Evolutionary conservation across 2,329 filamentous ascomycete genomes (phyloP).

Genomic region (Fusarium haematococcum): DNA sequence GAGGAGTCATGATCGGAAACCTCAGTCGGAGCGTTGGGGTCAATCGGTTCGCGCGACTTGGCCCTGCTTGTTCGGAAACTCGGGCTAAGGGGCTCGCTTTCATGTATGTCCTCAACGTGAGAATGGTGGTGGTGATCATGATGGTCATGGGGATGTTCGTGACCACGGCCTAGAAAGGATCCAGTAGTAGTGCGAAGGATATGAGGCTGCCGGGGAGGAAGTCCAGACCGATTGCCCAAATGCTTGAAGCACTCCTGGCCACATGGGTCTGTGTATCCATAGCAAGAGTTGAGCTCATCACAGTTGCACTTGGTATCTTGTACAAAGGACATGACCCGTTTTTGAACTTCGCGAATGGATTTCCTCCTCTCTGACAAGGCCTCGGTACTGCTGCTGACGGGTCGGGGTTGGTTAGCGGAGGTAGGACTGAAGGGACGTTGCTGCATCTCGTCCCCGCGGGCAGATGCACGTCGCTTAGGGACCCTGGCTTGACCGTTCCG

Average conservation of each 20-base stretch:
- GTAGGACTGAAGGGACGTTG: slow-evolving; percentile 43
- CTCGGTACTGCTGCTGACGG: slow-evolving; percentile 43
- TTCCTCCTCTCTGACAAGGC: slow-evolving; percentile 57
- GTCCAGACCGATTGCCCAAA: slow-evolving; percentile 54
- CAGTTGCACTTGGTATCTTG: slow-evolving; percentile 73
- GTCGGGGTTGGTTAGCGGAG: slow-evolving; percentile 39
- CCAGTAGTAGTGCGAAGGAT: slow-evolving; percentile 58
- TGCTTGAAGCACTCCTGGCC: slow-evolving; percentile 75
- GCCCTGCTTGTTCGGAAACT: slow-evolving; percentile 52
- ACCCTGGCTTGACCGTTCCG: slow-evolving; percentile 40
- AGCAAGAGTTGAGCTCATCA: slow-evolving; percentile 71
- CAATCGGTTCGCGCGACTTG: slow-evolving; percentile 54
- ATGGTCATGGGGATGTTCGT: slow-evolving; percentile 43
- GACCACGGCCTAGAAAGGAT: slow-evolving; percentile 45
- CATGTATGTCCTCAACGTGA: slow-evolving; percentile 32
- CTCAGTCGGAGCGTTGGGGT: slow-evolving; percentile 39
- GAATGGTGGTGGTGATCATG: slow-evolving; percentile 38
- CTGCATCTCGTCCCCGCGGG: slow-evolving; percentile 46
- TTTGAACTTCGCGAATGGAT: slow-evolving; percentile 66
- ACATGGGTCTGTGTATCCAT: slow-evolving; percentile 73
- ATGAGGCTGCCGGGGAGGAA: slow-evolving; percentile 50
- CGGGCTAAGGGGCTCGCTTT: slow-evolving; percentile 47
- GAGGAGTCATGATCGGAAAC: slow-evolving; percentile 40
- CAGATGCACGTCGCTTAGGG: slow-evolving; percentile 45
- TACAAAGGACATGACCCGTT: slow-evolving; percentile 72